Percentiles rank a stretch among this genome's conserved stretches.
Evolutionary conservation across 2,329 filamentous ascomycete genomes (phyloP).

Genomic region (Alternaria gansuensis): DNA sequence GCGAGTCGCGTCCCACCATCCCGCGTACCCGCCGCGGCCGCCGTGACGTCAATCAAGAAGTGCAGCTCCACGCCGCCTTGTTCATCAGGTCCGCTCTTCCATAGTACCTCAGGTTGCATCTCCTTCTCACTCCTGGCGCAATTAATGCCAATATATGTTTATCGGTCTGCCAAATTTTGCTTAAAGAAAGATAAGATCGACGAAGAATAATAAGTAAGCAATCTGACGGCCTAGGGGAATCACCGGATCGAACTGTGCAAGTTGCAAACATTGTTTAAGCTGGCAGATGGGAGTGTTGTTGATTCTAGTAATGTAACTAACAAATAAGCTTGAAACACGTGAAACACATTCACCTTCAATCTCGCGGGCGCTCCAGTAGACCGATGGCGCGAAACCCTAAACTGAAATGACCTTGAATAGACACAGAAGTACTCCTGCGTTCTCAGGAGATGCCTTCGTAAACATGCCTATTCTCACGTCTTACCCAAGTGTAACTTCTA

Average conservation of each 20-base stretch:
- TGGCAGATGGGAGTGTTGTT: not conserved
- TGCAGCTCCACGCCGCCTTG: constrained; percentile 15
- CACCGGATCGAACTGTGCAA: not conserved
- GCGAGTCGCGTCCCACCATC: constrained; percentile 16
- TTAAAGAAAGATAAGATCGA: not conserved
- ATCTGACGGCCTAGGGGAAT: not conserved
- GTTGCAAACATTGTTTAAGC: not conserved
- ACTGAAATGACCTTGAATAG: not conserved
- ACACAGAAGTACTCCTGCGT: not conserved
- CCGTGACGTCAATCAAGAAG: constrained; percentile 22
- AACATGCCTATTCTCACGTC: not conserved
- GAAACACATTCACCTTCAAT: no score
- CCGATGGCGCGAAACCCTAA: not conserved
- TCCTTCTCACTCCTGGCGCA: not conserved
- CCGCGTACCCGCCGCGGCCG: not conserved
- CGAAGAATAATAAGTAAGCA: not conserved
- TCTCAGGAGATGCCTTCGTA: not conserved
- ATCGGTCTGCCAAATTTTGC: not conserved
- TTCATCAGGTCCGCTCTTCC: constrained; percentile 7
- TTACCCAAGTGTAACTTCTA: not conserved
- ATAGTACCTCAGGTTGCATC: constrained; percentile 2
- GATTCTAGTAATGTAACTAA: not conserved
- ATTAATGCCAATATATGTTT: not conserved
- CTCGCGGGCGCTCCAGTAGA: not conserved
- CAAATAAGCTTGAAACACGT: not conserved